A percentile compares a stretch with the other conserved stretches of the same genome.
These are phyloP conservation scores for Orobanche coerulescens DNA, from an alignment of 257 asterid genomes.

Conservation along the genomic window DNA sequence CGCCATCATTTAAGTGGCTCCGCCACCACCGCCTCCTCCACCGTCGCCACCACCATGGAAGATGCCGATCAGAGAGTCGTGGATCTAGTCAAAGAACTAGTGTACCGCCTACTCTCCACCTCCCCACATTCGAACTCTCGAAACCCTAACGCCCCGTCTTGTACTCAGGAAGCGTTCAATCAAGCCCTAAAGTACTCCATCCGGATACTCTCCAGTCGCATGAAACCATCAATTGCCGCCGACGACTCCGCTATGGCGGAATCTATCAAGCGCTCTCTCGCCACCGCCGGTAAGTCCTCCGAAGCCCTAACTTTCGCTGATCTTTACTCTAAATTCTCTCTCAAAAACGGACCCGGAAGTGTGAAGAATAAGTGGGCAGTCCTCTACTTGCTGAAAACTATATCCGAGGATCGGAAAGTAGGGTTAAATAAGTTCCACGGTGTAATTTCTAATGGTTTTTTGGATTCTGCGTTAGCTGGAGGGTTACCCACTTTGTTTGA, in stretches of 20 bases:
- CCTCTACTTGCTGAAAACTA: constrained; percentile 76
- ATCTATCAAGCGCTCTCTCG: constrained; percentile 85
- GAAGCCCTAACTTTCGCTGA: constrained; percentile 89
- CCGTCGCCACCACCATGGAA: constrained; percentile 39
- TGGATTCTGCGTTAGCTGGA: constrained; percentile 57
- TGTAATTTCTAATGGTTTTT: constrained; percentile 40
- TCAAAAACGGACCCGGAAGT: constrained; percentile 67
- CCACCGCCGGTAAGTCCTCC: constrained; percentile 91
- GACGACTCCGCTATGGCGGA: constrained; percentile 82
- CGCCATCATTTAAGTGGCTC: constrained; percentile 25
- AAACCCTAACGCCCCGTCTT: constrained; percentile 40
- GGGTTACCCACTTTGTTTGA: constrained; percentile 61
- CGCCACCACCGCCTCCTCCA: constrained; percentile 23
- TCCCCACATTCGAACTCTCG: constrained; percentile 26
- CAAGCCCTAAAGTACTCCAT: constrained; percentile 72
- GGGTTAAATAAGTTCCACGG: constrained; percentile 30
- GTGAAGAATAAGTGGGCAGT: constrained; percentile 87
- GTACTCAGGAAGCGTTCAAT: constrained; percentile 39
- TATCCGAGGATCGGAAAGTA: constrained; percentile 66
- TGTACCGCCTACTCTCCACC: constrained; percentile 59
- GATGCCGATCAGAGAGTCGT: constrained; percentile 47
- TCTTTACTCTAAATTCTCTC: constrained; percentile 57
- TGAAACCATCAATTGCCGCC: constrained; percentile 66
- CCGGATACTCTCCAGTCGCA: constrained; percentile 86
- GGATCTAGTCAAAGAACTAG: constrained; percentile 92